Evolutionary conservation across 2,329 filamentous ascomycete species (phyloP).

Genomic region (Penicillium sp.): DNA sequence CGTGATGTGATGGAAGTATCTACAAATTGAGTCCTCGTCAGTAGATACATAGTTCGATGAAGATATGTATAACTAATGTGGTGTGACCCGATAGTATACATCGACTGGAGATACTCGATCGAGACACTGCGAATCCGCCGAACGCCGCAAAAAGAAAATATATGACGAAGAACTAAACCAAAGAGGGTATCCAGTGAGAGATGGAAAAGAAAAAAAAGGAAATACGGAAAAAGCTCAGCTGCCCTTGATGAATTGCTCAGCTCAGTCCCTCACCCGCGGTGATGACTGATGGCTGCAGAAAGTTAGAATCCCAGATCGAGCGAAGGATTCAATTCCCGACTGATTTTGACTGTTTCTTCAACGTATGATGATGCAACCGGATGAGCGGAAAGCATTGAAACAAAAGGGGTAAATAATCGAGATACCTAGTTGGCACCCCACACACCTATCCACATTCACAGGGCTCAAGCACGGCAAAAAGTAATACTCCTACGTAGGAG

Average conservation of each 20-base stretch:
- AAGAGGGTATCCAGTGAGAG: too few species aligned
- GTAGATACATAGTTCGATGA: background rate
- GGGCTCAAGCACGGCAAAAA: too few species aligned
- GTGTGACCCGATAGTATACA: background rate
- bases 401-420: too few species aligned
- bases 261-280: background rate
- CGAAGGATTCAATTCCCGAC: conserved; percentile 7
- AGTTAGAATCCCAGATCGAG: background rate
- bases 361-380: too few species aligned
- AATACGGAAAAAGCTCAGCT: background rate
- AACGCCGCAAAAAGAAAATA: background rate
- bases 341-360: background rate
- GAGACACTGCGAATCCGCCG: background rate
- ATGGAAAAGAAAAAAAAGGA: background rate
- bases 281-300: background rate
- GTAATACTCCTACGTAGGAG: background rate
- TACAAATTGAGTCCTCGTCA: too few species aligned
- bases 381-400: background rate
- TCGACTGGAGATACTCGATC: background rate
- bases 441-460: too few species aligned
- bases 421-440: too few species aligned
- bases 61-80: too few species aligned
- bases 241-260: background rate
- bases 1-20: too few species aligned
- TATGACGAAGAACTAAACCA: background rate